These are phyloP conservation scores for Fusarium musae DNA, from an alignment of 2,329 filamentous ascomycete species.

Conservation along the genomic window DNA sequence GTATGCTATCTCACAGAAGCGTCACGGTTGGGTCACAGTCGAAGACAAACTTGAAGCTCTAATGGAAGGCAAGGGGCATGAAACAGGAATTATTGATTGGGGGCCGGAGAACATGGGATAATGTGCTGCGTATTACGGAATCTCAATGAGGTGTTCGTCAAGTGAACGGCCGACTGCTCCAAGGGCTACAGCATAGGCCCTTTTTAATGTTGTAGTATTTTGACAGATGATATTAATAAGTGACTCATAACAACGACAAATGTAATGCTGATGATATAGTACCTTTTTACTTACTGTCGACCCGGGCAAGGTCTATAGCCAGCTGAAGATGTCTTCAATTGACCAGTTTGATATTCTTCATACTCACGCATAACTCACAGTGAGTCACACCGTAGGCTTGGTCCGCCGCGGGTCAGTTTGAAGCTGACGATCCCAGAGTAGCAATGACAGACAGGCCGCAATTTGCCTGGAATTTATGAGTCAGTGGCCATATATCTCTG, in stretches of 20 bases:
- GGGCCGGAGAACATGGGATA: constrained; percentile 48
- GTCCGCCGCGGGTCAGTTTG: background rate
- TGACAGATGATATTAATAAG: background rate
- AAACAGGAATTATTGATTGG: constrained; percentile 55
- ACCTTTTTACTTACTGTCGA: too few relatives aligned
- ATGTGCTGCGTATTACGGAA: background rate
- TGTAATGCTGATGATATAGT: background rate
- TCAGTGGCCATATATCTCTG: background rate
- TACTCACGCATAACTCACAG: background rate
- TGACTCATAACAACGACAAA: background rate
- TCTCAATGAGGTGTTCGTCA: background rate
- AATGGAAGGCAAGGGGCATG: constrained; percentile 60
- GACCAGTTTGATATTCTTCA: background rate
- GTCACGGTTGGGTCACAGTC: constrained; percentile 57
- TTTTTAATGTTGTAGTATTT: background rate
- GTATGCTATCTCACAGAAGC: constrained; percentile 59
- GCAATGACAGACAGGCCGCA: background rate
- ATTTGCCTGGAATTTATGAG: background rate
- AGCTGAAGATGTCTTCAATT: background rate
- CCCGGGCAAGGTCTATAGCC: background rate
- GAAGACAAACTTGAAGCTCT: constrained; percentile 65
- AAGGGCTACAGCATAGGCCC: background rate
- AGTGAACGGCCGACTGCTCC: background rate
- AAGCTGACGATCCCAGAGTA: background rate
- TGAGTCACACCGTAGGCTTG: constrained; percentile 8